Base-by-base conservation (phyloP, 2,329 filamentous ascomycete genomes). In the Fusarium foetens region DNA sequence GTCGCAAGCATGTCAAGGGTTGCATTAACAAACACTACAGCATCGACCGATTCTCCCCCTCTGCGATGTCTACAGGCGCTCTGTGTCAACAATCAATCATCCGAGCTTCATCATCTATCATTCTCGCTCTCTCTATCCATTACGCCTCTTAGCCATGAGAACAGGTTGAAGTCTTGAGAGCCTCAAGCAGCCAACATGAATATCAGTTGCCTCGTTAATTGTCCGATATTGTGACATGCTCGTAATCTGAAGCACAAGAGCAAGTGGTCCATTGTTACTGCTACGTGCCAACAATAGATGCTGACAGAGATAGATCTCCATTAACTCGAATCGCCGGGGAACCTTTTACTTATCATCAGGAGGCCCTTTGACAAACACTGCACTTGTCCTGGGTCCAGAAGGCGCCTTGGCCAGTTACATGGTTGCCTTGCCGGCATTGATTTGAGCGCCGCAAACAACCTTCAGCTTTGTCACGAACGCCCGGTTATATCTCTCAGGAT, bases 181-280 rank as follows among this genome's bases (percentile, higher is more conserved):
- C 6, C 38, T 55, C n/a, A 33, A 17, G 21, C 6, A 48, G 5
- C 4, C 14, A n/a, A 1, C 11, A 49, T 8, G 4, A 35, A 21
- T 11, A 33, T 11, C 3, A 25, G 6, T 35, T 8, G 12, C 35
- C 17, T 49, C 25, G 23, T 10, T 2, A 58, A 58, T 35, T 58
- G 41, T 29, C 54, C 54, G 54, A 36, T 14, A 48, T 36, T 29
- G 54, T 57, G 54, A 23, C 23, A 49, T 49, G 31, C 17, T 36
- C 21, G 54, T 49, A 35, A 17, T 29, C 23, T 27, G 31, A 31
- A 36, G 19, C 13, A 58, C 54, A 27, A 35, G 23, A 23, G 23
- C 19, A 17, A 39, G 19, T 29, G 25, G 23, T 19, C 10, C 19
- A 38, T 27, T 17, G 10, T 13, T 29, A n/a, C 14, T 53, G 21